phyloP scores from a whole-genome alignment of 2,329 filamentous ascomycete species.

The Teratosphaeria epicoccoides region DNA sequence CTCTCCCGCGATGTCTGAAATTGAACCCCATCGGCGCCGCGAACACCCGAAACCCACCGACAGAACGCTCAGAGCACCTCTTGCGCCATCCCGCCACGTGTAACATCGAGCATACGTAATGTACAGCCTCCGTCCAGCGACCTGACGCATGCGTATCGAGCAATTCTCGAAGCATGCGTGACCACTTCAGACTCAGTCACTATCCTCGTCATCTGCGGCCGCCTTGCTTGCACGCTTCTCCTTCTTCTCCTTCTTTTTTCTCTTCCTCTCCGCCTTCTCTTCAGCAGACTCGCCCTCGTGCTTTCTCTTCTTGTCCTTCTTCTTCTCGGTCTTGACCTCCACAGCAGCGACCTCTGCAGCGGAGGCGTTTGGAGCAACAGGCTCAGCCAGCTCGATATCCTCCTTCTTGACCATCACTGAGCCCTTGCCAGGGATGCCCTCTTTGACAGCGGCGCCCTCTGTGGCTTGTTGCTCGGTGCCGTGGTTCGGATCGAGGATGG shows the following conservation, averaged over 20 bases:
- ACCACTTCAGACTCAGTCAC: conserved; percentile 9
- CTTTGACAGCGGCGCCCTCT: conserved; percentile 26
- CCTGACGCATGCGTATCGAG: neutral
- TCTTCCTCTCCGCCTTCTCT: conserved; percentile 39
- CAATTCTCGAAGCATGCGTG: neutral
- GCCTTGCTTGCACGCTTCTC: conserved; percentile 40
- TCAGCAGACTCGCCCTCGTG: conserved; percentile 37
- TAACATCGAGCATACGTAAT: neutral
- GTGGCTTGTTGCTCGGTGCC: conserved; percentile 21
- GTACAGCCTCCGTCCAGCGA: neutral
- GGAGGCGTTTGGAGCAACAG: conserved; percentile 15
- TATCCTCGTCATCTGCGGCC: conserved; percentile 17
- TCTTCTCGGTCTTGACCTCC: conserved; percentile 17
- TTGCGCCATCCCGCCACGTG: neutral
- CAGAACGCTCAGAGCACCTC: neutral
- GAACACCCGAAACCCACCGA: neutral
- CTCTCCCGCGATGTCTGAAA: neutral
- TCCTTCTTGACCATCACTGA: conserved; percentile 32
- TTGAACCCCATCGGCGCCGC: neutral
- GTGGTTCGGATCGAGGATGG: conserved; percentile 4
- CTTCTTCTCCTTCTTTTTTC: conserved; percentile 72
- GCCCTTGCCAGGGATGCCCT: conserved; percentile 24
- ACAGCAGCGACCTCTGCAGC: conserved; percentile 7
- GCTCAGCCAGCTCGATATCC: conserved; percentile 29
- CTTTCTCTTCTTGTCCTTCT: conserved; percentile 38